Conservation (phyloP, 352 stramenopile species). For the Phytophthora boehmeriae region DNA sequence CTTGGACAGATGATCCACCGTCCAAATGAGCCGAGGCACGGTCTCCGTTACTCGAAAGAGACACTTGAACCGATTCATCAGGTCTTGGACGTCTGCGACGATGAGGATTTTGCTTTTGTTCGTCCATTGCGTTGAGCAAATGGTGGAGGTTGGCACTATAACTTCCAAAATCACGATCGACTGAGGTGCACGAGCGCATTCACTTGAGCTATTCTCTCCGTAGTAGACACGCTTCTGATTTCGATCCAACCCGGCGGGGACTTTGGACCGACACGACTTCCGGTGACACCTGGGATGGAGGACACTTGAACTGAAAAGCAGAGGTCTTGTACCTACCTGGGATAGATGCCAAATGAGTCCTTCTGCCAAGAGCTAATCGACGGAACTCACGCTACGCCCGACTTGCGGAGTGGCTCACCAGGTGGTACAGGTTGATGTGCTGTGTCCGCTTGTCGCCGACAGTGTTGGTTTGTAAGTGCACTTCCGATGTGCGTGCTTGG, state of each 20-base stretch:
- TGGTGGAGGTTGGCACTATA: background rate
- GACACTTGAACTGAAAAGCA: too few species aligned
- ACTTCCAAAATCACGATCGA: background rate
- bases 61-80: conserved; percentile 5
- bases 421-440: conserved; percentile 28
- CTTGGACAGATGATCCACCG: conserved; percentile 29
- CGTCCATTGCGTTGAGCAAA: background rate
- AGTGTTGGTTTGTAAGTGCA: conserved; percentile 1
- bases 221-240: conserved; percentile 8
- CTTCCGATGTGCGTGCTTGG: conserved; percentile 16
- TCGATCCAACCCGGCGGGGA: background rate
- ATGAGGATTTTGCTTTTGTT: conserved; percentile 16
- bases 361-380: conserved; percentile 7
- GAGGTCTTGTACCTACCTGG: conserved; percentile 26
- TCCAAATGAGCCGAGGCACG: conserved; percentile 6
- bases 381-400: conserved; percentile 13
- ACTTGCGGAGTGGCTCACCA: conserved; percentile 7
- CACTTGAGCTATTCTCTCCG: conserved; percentile 4
- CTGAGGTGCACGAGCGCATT: conserved; percentile 10
- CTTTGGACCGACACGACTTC: conserved; percentile 9
- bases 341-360: conserved; percentile 37
- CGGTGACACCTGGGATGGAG: background rate
- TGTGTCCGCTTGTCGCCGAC: conserved; percentile 23
- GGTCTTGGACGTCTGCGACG: conserved; percentile 20
- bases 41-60: conserved; percentile 12